A percentile compares a stretch with the other conserved stretches of the same genome.
Conservation (phyloP, 495 filamentous ascomycete species). For the Choiromyces venosus region DNA sequence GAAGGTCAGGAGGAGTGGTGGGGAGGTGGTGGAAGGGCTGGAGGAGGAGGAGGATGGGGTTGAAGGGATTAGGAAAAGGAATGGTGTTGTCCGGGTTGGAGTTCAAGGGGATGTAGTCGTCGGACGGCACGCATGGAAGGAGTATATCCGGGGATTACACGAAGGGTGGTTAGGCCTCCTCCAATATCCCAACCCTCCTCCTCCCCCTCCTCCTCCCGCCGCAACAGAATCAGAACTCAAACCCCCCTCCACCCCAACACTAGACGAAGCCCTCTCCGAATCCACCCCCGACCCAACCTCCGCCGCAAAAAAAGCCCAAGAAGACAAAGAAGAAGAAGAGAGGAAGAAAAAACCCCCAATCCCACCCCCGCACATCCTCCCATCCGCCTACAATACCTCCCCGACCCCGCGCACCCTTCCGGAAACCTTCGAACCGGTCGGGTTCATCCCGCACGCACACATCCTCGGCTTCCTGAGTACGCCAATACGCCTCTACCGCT, state of each 20-base stretch:
- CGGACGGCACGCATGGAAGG: slow-evolving; percentile 93
- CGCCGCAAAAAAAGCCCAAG: slow-evolving; percentile 9
- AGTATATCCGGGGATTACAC: slow-evolving; percentile 87
- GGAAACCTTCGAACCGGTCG: slow-evolving; percentile 56
- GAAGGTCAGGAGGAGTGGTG: slow-evolving; percentile 50
- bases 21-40: slow-evolving; percentile 42
- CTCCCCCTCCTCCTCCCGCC: not conserved
- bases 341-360: slow-evolving; percentile 52
- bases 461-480: slow-evolving; percentile 92
- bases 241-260: slow-evolving; percentile 5
- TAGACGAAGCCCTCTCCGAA: not conserved
- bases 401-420: slow-evolving; percentile 58
- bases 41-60: slow-evolving; percentile 54
- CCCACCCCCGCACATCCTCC: slow-evolving; percentile 60
- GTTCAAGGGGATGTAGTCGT: slow-evolving; percentile 73
- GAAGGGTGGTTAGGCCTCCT: slow-evolving; percentile 95
- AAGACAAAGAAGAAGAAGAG: slow-evolving; percentile 25
- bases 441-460: slow-evolving; percentile 75
- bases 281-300: slow-evolving; percentile 30
- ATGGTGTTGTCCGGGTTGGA: slow-evolving; percentile 60
- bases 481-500: slow-evolving; percentile 77
- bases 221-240: not conserved
- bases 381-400: slow-evolving; percentile 61
- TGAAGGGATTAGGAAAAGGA: slow-evolving; percentile 52
- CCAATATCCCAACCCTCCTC: slow-evolving; percentile 4